These are phyloP conservation scores for Trypanosomatidae sp. DNA, from an alignment of 208 protist species.

Conservation along the genomic window DNA sequence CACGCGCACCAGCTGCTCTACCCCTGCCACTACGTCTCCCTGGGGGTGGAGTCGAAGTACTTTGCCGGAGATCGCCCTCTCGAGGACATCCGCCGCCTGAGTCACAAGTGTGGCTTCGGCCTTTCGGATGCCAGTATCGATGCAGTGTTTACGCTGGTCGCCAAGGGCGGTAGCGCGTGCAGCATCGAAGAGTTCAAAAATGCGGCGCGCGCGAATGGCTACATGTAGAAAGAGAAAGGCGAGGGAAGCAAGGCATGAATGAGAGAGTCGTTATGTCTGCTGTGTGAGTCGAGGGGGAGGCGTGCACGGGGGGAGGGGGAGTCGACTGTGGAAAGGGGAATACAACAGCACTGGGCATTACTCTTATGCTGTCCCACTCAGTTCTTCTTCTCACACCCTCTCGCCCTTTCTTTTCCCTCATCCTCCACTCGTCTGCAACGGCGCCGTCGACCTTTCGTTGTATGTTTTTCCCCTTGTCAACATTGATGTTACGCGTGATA, in stretches of 20 bases:
- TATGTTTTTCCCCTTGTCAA: neutral
- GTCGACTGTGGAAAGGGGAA: neutral
- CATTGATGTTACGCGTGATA: neutral
- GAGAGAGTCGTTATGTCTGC: neutral
- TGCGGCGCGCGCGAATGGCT: conserved; percentile 59
- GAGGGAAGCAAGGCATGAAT: neutral
- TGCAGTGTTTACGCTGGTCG: conserved; percentile 59
- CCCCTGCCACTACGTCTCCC: conserved; percentile 77
- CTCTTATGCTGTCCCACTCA: neutral
- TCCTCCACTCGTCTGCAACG: neutral
- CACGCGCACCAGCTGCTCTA: conserved; percentile 76
- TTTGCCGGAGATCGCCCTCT: conserved; percentile 75
- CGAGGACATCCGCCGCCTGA: conserved; percentile 61
- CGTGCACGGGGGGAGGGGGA: neutral
- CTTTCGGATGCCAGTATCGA: conserved; percentile 71
- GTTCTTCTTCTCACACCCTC: neutral
- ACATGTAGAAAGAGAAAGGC: conserved; percentile 38
- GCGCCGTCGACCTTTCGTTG: neutral
- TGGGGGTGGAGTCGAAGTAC: conserved; percentile 81
- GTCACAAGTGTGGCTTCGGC: conserved; percentile 68
- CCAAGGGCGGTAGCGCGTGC: conserved; percentile 45
- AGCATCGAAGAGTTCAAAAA: conserved; percentile 91
- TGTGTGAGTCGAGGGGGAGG: neutral
- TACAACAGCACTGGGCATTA: neutral
- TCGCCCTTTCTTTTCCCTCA: neutral